Percentiles rank a stretch among this genome's conserved stretches.
These are phyloP conservation scores for Catenaria anguillulae DNA, from an alignment of 371 early-diverging fungal species.

Conservation along the genomic window DNA sequence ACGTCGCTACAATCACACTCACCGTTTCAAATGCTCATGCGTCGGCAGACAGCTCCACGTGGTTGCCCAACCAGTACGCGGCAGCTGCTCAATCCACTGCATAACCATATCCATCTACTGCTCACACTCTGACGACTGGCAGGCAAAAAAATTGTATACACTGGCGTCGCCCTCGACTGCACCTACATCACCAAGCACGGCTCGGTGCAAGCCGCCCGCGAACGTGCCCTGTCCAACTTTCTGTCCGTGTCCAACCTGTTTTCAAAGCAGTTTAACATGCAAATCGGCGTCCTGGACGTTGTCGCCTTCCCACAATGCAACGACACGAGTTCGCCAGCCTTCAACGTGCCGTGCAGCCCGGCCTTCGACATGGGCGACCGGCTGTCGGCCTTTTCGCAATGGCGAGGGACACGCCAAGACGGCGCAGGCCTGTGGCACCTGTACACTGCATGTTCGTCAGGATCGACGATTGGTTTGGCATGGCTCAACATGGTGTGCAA, in stretches of 20 bases:
- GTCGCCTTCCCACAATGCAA: slow-evolving; percentile 1
- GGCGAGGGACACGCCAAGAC: slow-evolving; percentile 2
- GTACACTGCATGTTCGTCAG: neutral
- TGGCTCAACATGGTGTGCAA: slow-evolving; percentile 9
- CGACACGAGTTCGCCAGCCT: neutral
- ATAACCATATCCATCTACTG: no score
- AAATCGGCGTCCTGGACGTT: slow-evolving; percentile 10
- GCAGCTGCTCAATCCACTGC: no score
- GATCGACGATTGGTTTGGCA: slow-evolving; percentile 9
- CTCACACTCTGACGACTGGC: neutral
- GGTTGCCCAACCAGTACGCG: no score
- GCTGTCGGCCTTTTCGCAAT: slow-evolving; percentile 9
- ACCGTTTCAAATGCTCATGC: no score
- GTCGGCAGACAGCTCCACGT: no score
- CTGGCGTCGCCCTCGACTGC: slow-evolving; percentile 10
- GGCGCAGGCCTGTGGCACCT: slow-evolving; percentile 10
- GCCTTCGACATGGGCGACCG: slow-evolving; percentile 7
- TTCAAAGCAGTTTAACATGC: slow-evolving; percentile 6
- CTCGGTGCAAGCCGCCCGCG: neutral
- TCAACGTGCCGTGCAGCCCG: slow-evolving; percentile 7
- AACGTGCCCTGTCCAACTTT: neutral
- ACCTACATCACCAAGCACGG: slow-evolving; percentile 9
- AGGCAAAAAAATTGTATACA: slow-evolving; percentile 7
- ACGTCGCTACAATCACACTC: no score
- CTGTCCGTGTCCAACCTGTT: neutral